Base-by-base conservation (phyloP, 2,329 filamentous ascomycete genomes). In the Onygenales sp. region DNA sequence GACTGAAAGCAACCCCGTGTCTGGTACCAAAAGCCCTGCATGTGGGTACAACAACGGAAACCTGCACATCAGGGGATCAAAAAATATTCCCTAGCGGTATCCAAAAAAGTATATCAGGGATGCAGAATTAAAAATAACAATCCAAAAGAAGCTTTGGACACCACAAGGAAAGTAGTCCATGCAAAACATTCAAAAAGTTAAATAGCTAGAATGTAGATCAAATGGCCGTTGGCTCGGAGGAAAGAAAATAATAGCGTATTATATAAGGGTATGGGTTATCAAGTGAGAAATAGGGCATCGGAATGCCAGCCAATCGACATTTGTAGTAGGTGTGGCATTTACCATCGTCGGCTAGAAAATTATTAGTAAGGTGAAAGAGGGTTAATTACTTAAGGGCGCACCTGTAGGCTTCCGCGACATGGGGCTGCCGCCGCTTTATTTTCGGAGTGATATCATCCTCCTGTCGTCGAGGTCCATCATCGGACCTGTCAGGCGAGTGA, bases 321-420 rank as follows among this genome's bases (percentile, higher is more conserved):
- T 43, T 46, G 3, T 43, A 31, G 45, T 31, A 49, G 3, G 7
- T 7, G 36, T 5, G 36, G 35, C 11, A n/a, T 49, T 68, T 61
- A 74, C 71, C 71, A 74, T 46, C 71, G 71, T 54, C 71, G 71
- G 55, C 64, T 63, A 51, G 53, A 53, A 54, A 55, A 54, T 52
- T 51, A 57, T 58, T 53, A 59, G 59, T 52, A 53, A 54, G 7
- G 13, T 21, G 13, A 36, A 45, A 48, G 32, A 33, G 27, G 27
- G 50, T 13, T 33, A 14, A 46, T 39, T 41, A 35, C 39, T 46
- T n/a, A 53, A 50, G n/a, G 55, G 54, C 62, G 57, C 60, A 66
- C 65, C 62, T 62, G 64, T 73, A 74, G 50, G 71, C 71, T 54
- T 63, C 67, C 9, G 65, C 69, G 42, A 72, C 68, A 17, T 67